Evolutionary conservation across 2,329 filamentous ascomycete genomes (phyloP), one percentile per base, ranked within the genome.

Genomic region (Stromatinia cepivora): DNA sequence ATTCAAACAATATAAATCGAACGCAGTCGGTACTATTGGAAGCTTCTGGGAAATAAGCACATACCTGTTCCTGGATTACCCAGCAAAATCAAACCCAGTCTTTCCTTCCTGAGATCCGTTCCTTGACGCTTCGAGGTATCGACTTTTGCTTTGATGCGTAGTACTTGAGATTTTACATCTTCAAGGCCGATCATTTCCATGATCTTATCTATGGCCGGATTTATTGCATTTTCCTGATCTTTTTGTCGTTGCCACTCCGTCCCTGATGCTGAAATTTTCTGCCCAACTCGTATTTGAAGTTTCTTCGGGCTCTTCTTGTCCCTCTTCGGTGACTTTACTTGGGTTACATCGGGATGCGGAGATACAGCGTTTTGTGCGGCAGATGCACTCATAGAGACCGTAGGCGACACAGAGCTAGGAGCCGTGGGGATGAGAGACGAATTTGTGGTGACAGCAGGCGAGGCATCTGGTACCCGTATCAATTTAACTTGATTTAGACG

Each of bases 41-140:
- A 57, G 10, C 17, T 4, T 11, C 22, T 45, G 28, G 13, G 50
- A 39, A n/a, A 34, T 13, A 28, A 7, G 11, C 22, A 67, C 79
- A 72, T 79, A 86, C 89, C 90, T 69, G 91, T 93, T 4, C 92
- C 91, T 0, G 91, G 91, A 73, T 93, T 94, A 0, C 91, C 91
- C 0, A 93, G 79, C 4, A 94, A 78, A 0, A 84, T 83, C 1
- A 85, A 84, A 10, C 89, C 86, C 65, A 90, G 88, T 1, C 91
- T 81, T 70, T 92, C 88, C 0, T 81, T 79, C 0, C 79, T 80
- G 0, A 91, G 76, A 1, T 87, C 82, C 0, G 86, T 79, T 0
- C 80, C 80, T 76, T 93, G 91, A 0, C 88, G 82, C 0, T 88
- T 74, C 0, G 82, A 79, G 0, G 83, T 86, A 52, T 93, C 90